These are phyloP conservation scores for Neolecta irregularis DNA, from an alignment of 1,139 yeast genomes.

Conservation along the genomic window DNA sequence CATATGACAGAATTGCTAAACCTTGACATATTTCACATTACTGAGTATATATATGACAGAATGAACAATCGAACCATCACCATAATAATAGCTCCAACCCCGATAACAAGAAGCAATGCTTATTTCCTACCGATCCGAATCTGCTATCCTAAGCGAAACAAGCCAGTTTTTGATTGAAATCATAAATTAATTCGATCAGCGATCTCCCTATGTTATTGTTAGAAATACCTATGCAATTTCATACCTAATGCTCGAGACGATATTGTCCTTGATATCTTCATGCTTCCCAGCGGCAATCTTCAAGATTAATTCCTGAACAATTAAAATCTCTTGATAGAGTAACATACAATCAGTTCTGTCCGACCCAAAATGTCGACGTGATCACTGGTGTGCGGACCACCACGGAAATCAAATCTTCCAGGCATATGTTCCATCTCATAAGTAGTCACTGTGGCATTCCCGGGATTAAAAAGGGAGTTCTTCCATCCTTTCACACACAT, in stretches of 20 bases:
- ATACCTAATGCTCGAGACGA: constrained; percentile 39
- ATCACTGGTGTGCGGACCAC: constrained; percentile 95
- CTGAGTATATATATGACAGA: neutral
- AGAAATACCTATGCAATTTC: constrained; percentile 27
- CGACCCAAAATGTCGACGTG: constrained; percentile 94
- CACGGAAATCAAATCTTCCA: constrained; percentile 80
- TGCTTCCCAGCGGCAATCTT: constrained; percentile 74
- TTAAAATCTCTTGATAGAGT: constrained; percentile 21
- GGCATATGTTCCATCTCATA: constrained; percentile 93
- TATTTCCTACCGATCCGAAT: no score
- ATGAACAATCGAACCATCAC: neutral
- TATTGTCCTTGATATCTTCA: constrained; percentile 42
- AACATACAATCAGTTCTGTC: constrained; percentile 53
- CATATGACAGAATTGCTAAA: neutral
- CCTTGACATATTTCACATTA: neutral
- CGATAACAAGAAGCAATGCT: no score
- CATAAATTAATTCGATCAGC: no score
- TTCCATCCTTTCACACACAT: constrained; percentile 15
- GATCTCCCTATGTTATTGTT: no score
- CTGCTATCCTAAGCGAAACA: no score
- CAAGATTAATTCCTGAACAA: constrained; percentile 37
- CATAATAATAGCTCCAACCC: neutral
- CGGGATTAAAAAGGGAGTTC: constrained; percentile 57
- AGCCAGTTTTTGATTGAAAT: no score
- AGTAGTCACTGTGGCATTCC: constrained; percentile 48